Percentiles rank a stretch among this genome's conserved stretches.
Evolutionary conservation across 805 yeast species (phyloP).

Genomic region (Komagataella pastoris): DNA sequence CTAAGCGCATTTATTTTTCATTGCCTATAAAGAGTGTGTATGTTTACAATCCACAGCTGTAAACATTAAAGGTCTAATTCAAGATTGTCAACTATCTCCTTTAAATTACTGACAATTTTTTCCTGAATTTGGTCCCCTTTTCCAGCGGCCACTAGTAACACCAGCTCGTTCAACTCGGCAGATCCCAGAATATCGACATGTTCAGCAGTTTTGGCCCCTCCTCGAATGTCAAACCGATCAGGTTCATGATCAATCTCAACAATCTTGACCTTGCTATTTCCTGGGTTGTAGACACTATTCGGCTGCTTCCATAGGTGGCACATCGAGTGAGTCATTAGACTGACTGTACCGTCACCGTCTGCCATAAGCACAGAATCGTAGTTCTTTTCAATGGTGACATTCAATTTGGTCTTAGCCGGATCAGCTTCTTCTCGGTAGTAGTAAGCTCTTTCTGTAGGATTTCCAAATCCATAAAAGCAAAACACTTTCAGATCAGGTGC

Average conservation of each 20-base stretch:
- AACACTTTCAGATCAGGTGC: constrained; percentile 87
- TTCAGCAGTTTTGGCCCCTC: constrained; percentile 96
- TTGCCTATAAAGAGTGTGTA: background rate
- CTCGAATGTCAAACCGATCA: constrained; percentile 84
- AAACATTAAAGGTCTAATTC: constrained; percentile 19
- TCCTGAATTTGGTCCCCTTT: constrained; percentile 54
- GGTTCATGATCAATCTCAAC: constrained; percentile 94
- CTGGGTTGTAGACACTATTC: constrained; percentile 69
- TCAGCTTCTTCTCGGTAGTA: constrained; percentile 61
- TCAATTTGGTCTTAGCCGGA: constrained; percentile 35
- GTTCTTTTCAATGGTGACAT: constrained; percentile 55
- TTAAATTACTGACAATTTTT: constrained; percentile 41
- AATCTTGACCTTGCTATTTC: constrained; percentile 51
- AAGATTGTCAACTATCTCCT: constrained; percentile 45
- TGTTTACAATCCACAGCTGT: background rate
- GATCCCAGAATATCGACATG: constrained; percentile 95
- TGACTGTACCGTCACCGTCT: constrained; percentile 95
- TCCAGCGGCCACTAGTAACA: constrained; percentile 76
- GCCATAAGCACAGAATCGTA: constrained; percentile 63
- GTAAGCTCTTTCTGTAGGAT: constrained; percentile 91
- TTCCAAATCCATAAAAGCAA: constrained; percentile 94
- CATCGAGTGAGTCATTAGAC: constrained; percentile 74
- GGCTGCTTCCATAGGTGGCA: constrained; percentile 82
- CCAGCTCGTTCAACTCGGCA: constrained; percentile 79
- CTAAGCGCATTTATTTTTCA: background rate